Evolutionary conservation across 805 yeast genomes (phyloP), one percentile per base, ranked within the genome.

Genomic region (Lachancea nothofagi): DNA sequence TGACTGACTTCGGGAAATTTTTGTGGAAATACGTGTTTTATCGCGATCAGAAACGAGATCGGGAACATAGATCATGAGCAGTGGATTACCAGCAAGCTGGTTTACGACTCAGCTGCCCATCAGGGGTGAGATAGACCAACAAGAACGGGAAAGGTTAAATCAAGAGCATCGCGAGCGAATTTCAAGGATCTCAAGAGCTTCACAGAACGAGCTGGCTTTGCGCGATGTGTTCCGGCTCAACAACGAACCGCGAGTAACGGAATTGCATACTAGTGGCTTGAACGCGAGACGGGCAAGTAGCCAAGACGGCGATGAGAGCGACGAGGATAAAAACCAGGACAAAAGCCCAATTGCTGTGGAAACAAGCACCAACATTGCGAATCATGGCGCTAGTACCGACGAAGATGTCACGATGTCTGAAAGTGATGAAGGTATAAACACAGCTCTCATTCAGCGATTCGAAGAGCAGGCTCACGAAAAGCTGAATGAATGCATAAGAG

Each of bases 401-500:
- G 36, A 43, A 4, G 44, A 42, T 15, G 38, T 40, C 13, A 40
- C 36, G 26, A 46, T 48, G 48, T 33, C 45, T 12, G 45, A 37
- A 27, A 49, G 36, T 13, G 41, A 40, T 18, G 47, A 44, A 6
- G 61, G 52, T 33, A 20, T 47, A 18, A 27, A 40, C 18, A 25
- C 33, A 7, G 43, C 35, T 7, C 46, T 50, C 23, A 41, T 59
- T 13, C 43, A 44, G 23, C 29, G 33, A n/a, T 59, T 59, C 32
- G 56, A 57, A 40, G 37, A 45, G 3, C 38, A 46, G 12, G 42
- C 56, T 29, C 53, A 54, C 33, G 44, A 34, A 5, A 59, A 57
- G 37, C 47, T 57, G 5, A 47, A 51, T 27, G 53, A 42, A 12
- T 55, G 51, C 39, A 36, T 57, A 15, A 45, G 42, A 17, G 46